Evolutionary conservation across 768 basidiomycete species (phyloP), one percentile per base, ranked within the genome.

Genomic region (Mycena sanguinolenta): DNA sequence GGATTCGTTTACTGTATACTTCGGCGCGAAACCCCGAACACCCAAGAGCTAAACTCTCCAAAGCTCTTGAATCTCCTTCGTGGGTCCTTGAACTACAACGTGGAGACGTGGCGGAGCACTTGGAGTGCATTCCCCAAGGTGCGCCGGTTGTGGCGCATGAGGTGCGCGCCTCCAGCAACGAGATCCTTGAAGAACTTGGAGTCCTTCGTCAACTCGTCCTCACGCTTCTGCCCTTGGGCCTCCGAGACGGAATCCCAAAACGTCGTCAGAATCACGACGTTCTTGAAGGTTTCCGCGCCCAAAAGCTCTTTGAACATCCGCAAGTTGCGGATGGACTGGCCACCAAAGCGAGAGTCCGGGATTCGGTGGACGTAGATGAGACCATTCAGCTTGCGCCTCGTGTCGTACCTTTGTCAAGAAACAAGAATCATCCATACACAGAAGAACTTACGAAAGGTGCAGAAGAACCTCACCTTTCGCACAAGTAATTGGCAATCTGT

Each of bases 351-450:
- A 65, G 78, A 69, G 62, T 84, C 83, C 0, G 74, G 68, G 62
- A 84, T 84, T n/a, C 83, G 77, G 62, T 84, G 83, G 72, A 84
- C 78, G 73, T 84, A 84, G 53, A 84, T 78, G 73, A 84, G 78
- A 36, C 84, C 83, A 44, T n/a, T n/a, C n/a, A n/a, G n/a, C n/a
- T n/a, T n/a, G n/a, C n/a, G n/a, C n/a, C n/a, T n/a, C n/a, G n/a
- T 67, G n/a, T n/a, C n/a, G n/a, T n/a, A n/a, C n/a, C n/a, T n/a
- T n/a, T n/a, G n/a, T n/a, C n/a, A n/a, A n/a, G n/a, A n/a, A n/a
- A n/a, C n/a, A n/a, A n/a, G n/a, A n/a, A n/a, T n/a, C n/a, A n/a
- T n/a, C n/a, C n/a, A 66, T 8, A 78, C 72, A 66, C 28, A 49
- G 49, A 46, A 8, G 8, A 46, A 49, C n/a, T n/a, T 13, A 27